A percentile compares a stretch with the other conserved stretches of the same genome.
These are phyloP conservation scores for Castanopsis chinensis DNA, from an alignment of 306 rosid genomes.

Conservation along the genomic window DNA sequence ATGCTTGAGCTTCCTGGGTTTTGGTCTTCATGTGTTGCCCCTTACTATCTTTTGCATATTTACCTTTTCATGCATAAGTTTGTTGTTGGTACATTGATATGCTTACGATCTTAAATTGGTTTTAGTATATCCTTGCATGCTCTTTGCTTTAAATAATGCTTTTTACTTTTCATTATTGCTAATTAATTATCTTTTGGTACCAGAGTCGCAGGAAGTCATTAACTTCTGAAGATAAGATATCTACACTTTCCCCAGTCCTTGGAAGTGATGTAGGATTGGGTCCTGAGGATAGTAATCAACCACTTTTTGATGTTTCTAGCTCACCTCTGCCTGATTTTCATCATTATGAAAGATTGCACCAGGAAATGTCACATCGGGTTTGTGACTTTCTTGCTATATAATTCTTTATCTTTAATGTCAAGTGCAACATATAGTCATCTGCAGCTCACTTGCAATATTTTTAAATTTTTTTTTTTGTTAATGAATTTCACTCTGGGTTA, in stretches of 20 bases:
- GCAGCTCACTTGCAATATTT: too few species aligned
- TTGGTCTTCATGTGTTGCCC: neutral
- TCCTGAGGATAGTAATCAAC: conserved; percentile 45
- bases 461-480: neutral
- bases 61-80: neutral
- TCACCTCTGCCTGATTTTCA: conserved; percentile 80
- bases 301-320: conserved; percentile 51
- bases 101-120: conserved; percentile 9
- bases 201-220: conserved; percentile 50
- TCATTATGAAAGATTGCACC: conserved; percentile 68
- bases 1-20: conserved; percentile 11
- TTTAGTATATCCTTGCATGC: neutral
- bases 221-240: conserved; percentile 36
- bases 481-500: neutral
- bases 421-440: neutral
- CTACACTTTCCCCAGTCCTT: conserved; percentile 36
- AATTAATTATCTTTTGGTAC: conserved; percentile 31
- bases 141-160: conserved; percentile 8
- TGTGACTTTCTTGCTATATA: conserved; percentile 9
- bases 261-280: conserved; percentile 60
- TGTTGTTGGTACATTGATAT: neutral
- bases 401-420: neutral
- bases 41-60: neutral
- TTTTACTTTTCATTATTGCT: neutral
- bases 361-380: conserved; percentile 63